Evolutionary conservation across 768 basidiomycete genomes (phyloP), one percentile per base, ranked within the genome.

Genomic region (Rhodotorula babjevae): DNA sequence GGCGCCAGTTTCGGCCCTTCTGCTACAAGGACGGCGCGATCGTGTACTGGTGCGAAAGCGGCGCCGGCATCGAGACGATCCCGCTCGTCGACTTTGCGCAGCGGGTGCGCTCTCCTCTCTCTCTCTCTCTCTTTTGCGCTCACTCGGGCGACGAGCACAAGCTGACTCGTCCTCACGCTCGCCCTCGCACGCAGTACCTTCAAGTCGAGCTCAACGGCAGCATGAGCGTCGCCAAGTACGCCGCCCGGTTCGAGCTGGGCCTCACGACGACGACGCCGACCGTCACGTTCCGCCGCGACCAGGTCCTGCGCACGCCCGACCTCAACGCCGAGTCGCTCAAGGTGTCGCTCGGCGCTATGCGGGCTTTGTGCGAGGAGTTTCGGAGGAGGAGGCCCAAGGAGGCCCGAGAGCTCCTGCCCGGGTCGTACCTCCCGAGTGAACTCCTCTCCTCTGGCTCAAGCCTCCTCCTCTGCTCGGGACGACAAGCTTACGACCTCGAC

Each of bases 201-300:
- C 58, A 70, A 14, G 62, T 55, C 23, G 27, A 21, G 21, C 65
- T 74, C 16, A 74, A 74, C 36, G 42, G 50, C 5, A 14, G 44
- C 7, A 70, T 74, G 68, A 56, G 52, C 5, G 73, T 74, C 50
- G 73, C 73, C 40, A 74, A 74, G 68, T 74, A 67, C 25, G 61
- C 61, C 25, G 65, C 73, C 3, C 65, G 73, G 2, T 74, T 74
- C 65, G 73, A 74, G 53, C 65, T 74, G 11, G 73, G 73, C 1
- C 27, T 74, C 31, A 70, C 73, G 6, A 67, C 61, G 0, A 70
- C 73, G 73, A 74, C 66, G 1, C 73, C 68, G 33, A 70, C 73
- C 44, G 62, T 64, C 58, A 42, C 19, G 2, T 74, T 74, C 65
- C 31, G n/a, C 10, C 62, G 65, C 2, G 27, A 56, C 19, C 47